These are phyloP conservation scores for Xylaria sp. DNA, from an alignment of 2,329 filamentous ascomycete genomes.

Conservation along the genomic window DNA sequence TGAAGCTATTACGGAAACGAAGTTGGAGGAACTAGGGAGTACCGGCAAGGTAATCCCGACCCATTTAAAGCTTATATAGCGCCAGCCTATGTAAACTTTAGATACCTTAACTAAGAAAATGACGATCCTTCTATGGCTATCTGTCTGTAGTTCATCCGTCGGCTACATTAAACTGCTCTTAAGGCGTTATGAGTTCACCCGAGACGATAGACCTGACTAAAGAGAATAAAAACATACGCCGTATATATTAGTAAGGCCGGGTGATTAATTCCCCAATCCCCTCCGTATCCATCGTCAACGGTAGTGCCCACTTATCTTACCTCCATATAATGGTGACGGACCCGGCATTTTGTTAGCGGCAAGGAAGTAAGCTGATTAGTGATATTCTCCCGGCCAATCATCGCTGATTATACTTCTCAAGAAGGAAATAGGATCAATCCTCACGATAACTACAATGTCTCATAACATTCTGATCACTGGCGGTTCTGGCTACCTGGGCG, in stretches of 20 bases:
- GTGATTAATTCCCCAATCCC: constrained; percentile 21
- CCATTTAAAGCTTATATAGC: too few species aligned
- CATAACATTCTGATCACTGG: constrained; percentile 62
- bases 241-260: constrained; percentile 20
- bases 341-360: neutral
- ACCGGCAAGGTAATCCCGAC: too few species aligned
- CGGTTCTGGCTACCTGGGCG: constrained; percentile 64
- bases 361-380: neutral
- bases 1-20: too few species aligned
- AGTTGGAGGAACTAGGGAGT: too few species aligned
- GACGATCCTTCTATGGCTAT: neutral
- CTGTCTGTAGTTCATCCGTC: constrained; percentile 18
- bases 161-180: neutral
- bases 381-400: constrained; percentile 21
- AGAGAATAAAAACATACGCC: neutral
- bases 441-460: constrained; percentile 38
- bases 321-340: neutral
- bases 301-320: neutral
- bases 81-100: too few species aligned
- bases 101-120: neutral
- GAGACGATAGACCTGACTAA: neutral
- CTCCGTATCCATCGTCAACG: neutral
- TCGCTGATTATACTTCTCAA: constrained; percentile 15
- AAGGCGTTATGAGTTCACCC: constrained; percentile 20
- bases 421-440: constrained; percentile 4